Conservation (phyloP, 2,329 filamentous ascomycete genomes). For the Claviceps sp. region DNA sequence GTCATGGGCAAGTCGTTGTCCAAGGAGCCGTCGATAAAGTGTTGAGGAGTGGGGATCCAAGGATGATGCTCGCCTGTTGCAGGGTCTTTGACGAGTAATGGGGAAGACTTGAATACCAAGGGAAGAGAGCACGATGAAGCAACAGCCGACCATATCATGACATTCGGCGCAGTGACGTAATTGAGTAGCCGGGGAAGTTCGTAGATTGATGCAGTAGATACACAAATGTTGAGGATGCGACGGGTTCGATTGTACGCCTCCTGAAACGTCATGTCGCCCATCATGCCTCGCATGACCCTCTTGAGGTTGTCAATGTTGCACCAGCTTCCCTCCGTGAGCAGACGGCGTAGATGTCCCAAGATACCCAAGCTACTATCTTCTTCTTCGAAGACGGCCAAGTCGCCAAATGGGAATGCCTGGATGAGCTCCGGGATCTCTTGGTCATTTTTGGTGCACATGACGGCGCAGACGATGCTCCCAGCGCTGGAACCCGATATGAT, state of each 20-base stretch:
- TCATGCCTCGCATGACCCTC: conserved; percentile 64
- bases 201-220: conserved; percentile 77
- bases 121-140: conserved; percentile 93
- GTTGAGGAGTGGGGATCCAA: conserved; percentile 76
- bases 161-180: conserved; percentile 85
- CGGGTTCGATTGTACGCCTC: conserved; percentile 93
- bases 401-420: conserved; percentile 60
- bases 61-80: conserved; percentile 61
- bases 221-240: conserved; percentile 84
- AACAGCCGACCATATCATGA: conserved; percentile 92
- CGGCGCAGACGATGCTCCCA: conserved; percentile 72
- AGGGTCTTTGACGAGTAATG: conserved; percentile 73
- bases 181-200: conserved; percentile 80
- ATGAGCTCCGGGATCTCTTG: conserved; percentile 62
- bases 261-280: conserved; percentile 87
- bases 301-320: conserved; percentile 74
- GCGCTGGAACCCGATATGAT: conserved; percentile 83
- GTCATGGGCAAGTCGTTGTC: conserved; percentile 91
- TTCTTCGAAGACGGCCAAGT: conserved; percentile 67
- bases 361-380: conserved; percentile 45
- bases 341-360: conserved; percentile 53
- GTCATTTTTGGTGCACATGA: conserved; percentile 66
- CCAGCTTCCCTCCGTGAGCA: conserved; percentile 71
- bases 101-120: conserved; percentile 66
- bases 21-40: conserved; percentile 89